Conservation (phyloP, 2,329 filamentous ascomycete species). For the Lasiodiplodia theobromae region DNA sequence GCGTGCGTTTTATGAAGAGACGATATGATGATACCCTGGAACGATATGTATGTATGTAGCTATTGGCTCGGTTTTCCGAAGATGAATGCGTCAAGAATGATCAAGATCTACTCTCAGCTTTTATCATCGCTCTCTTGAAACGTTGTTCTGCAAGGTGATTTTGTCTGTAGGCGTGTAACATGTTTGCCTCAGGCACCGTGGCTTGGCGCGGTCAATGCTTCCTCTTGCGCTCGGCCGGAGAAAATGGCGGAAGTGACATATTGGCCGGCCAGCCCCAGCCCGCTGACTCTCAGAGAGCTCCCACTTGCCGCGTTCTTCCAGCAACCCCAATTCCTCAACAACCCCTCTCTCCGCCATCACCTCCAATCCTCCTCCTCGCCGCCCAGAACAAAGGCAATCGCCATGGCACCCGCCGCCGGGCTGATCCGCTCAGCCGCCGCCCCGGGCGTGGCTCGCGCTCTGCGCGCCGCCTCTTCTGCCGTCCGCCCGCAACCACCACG, state of each 20-base stretch:
- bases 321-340: not conserved
- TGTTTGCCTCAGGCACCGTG: not conserved
- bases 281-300: not conserved
- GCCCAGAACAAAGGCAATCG: not conserved
- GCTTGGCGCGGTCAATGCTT: slow-evolving; percentile 6
- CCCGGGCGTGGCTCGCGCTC: slow-evolving; percentile 17
- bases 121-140: not conserved
- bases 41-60: slow-evolving; percentile 19
- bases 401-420: slow-evolving; percentile 29
- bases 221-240: slow-evolving; percentile 18
- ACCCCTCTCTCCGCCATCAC: not conserved
- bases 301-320: not conserved
- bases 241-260: slow-evolving; percentile 27
- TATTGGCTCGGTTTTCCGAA: slow-evolving; percentile 16
- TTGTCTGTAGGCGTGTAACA: not conserved
- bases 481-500: not conserved
- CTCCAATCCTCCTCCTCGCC: not conserved
- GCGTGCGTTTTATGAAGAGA: slow-evolving; percentile 22
- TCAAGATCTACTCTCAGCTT: not conserved
- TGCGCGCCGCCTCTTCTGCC: slow-evolving; percentile 7
- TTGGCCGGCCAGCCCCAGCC: not conserved
- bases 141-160: not conserved
- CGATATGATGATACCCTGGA: slow-evolving; percentile 27
- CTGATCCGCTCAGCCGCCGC: slow-evolving; percentile 28
- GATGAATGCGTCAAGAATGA: not conserved